Percentiles rank a stretch among this genome's conserved stretches.
Evolutionary conservation across 768 basidiomycete genomes (phyloP).

Genomic region (Termitomyces sp.): DNA sequence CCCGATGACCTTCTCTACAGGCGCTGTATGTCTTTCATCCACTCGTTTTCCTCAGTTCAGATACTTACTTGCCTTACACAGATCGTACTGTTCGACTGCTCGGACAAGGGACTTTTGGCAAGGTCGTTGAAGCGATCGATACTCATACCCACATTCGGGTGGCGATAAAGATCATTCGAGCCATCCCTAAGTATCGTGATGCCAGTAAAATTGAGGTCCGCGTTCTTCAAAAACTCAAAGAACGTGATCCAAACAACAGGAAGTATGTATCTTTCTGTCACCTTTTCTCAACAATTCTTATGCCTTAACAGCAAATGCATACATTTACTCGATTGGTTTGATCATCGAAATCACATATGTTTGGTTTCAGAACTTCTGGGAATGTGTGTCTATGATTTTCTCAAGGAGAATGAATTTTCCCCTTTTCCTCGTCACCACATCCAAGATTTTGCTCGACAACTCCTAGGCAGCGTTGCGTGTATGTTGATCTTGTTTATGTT

Average conservation of each 20-base stretch:
- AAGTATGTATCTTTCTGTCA: conserved; percentile 53
- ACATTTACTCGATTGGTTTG: conserved; percentile 90
- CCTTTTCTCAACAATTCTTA: conserved; percentile 7
- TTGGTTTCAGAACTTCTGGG: conserved; percentile 93
- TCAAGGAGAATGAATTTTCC: conserved; percentile 96
- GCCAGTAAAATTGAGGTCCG: conserved; percentile 98
- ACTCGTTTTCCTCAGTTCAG: background rate
- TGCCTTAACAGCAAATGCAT: conserved; percentile 82
- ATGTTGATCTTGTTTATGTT: conserved; percentile 26
- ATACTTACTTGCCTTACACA: conserved; percentile 26
- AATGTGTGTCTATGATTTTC: conserved; percentile 97
- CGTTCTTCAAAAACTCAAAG: conserved; percentile 86
- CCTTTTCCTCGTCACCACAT: conserved; percentile 97
- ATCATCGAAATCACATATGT: conserved; percentile 96
- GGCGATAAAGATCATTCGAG: conserved; percentile 98
- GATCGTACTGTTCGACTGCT: conserved; percentile 89
- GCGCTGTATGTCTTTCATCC: conserved; percentile 57
- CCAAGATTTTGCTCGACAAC: conserved; percentile 88
- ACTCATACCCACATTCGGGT: conserved; percentile 69
- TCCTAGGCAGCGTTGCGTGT: conserved; percentile 94
- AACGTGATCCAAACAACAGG: conserved; percentile 79
- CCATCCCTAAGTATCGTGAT: conserved; percentile 97
- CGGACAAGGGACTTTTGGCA: conserved; percentile 98
- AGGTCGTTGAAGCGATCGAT: conserved; percentile 93
- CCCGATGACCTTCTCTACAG: conserved; percentile 84